Percentiles rank a stretch among this genome's conserved stretches.
These are phyloP conservation scores for Penicillium griseofulvum DNA, from an alignment of 2,329 filamentous ascomycete genomes.

Conservation along the genomic window DNA sequence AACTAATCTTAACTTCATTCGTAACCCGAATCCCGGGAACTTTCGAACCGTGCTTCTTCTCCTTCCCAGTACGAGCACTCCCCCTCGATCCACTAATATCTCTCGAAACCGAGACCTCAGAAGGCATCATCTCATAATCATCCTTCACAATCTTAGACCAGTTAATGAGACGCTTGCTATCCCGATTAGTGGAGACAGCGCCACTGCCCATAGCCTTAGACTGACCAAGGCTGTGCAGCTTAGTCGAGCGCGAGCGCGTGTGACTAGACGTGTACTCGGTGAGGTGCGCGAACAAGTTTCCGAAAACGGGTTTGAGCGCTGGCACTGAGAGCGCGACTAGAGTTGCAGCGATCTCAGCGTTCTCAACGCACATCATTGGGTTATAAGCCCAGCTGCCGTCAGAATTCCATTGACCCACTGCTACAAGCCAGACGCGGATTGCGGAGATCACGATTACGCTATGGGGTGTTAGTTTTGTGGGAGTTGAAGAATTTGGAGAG, in stretches of 20 bases:
- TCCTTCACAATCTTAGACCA: slow-evolving; percentile 21
- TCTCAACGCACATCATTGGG: slow-evolving; percentile 51
- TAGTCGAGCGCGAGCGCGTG: slow-evolving; percentile 16
- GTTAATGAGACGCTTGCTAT: slow-evolving; percentile 23
- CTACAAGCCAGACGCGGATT: slow-evolving; percentile 49
- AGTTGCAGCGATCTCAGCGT: slow-evolving; percentile 52
- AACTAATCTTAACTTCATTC: slow-evolving; percentile 22
- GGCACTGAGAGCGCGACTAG: slow-evolving; percentile 53
- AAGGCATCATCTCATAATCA: slow-evolving; percentile 30
- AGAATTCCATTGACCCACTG: slow-evolving; percentile 46
- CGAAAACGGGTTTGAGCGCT: slow-evolving; percentile 50
- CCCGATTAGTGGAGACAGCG: slow-evolving; percentile 12
- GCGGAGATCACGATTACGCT: slow-evolving; percentile 53
- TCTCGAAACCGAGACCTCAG: slow-evolving; percentile 19
- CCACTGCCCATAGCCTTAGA: slow-evolving; percentile 18
- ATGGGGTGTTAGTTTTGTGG: slow-evolving; percentile 2
- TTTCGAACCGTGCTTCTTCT: background rate
- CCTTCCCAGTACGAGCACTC: background rate
- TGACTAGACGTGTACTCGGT: slow-evolving; percentile 24
- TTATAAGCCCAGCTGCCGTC: slow-evolving; percentile 54
- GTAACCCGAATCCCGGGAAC: slow-evolving; percentile 22
- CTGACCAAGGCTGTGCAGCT: slow-evolving; percentile 8
- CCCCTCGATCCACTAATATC: background rate
- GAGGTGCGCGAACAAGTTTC: slow-evolving; percentile 22
- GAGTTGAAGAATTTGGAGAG: background rate